phyloP scores from a whole-genome alignment of 139 green algal species.

The Coelastrella sp. region DNA sequence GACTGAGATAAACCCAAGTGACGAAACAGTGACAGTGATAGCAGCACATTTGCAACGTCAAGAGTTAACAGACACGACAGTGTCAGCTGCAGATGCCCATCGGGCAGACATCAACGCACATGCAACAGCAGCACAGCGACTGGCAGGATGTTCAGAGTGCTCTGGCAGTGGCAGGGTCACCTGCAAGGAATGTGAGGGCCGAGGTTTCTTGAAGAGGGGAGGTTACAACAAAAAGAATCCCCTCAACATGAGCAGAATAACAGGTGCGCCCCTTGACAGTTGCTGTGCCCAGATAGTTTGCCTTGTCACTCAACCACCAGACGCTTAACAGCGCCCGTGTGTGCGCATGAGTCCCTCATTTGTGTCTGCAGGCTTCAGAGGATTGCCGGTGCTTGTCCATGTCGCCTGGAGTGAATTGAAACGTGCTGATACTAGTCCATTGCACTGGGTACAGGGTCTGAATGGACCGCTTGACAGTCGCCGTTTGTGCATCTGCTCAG shows the following conservation, averaged over 20 bases:
- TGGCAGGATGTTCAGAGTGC: constrained; percentile 1
- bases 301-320: background rate
- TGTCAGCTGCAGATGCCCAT: background rate
- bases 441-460: no score
- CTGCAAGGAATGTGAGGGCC: constrained; percentile 37
- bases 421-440: no score
- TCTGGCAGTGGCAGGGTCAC: background rate
- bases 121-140: background rate
- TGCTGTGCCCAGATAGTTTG: background rate
- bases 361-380: no score
- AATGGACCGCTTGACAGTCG: no score
- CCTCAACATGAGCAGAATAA: constrained; percentile 22
- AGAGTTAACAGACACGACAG: background rate
- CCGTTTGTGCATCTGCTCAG: no score
- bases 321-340: background rate
- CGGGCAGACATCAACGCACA: background rate
- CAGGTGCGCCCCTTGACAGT: background rate
- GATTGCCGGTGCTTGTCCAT: no score
- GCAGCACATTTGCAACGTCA: no score
- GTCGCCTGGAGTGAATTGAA: no score
- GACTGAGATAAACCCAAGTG: no score
- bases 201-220: constrained; percentile 14
- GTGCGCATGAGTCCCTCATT: no score
- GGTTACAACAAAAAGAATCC: constrained; percentile 39
- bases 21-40: no score